Percentiles rank a stretch among this genome's conserved stretches.
These are phyloP conservation scores for Macrophomina pseudophaseolina DNA, from an alignment of 2,329 filamentous ascomycete genomes.

Conservation along the genomic window DNA sequence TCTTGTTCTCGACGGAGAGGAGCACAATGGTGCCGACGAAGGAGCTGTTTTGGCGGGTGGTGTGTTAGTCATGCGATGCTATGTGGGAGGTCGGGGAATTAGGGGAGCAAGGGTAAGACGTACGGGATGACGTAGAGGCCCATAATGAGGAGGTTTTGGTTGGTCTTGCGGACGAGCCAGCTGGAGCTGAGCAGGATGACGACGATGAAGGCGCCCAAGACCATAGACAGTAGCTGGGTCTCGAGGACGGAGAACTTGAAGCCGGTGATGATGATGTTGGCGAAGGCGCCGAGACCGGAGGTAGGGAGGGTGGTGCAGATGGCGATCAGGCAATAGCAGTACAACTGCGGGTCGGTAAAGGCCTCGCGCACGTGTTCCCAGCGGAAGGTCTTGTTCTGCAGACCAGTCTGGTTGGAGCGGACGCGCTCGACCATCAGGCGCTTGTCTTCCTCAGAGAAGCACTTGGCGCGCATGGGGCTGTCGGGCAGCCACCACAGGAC, in stretches of 20 bases:
- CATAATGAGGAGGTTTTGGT: conserved; percentile 74
- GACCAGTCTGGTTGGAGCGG: conserved; percentile 49
- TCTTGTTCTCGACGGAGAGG: conserved; percentile 68
- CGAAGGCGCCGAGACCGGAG: conserved; percentile 73
- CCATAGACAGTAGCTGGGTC: conserved; percentile 77
- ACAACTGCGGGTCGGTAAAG: conserved; percentile 51
- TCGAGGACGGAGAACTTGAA: conserved; percentile 69
- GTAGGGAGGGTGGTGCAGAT: conserved; percentile 76
- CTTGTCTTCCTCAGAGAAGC: conserved; percentile 62
- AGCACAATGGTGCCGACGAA: conserved; percentile 74
- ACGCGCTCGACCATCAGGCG: conserved; percentile 63
- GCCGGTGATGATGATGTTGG: conserved; percentile 73
- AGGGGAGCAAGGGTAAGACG: conserved; percentile 36
- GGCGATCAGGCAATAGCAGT: conserved; percentile 68
- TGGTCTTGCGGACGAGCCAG: conserved; percentile 70
- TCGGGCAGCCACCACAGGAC: conserved; percentile 67
- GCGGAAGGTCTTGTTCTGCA: conserved; percentile 54
- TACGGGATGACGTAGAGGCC: conserved; percentile 66
- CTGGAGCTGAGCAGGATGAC: conserved; percentile 69
- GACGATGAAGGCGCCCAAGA: conserved; percentile 75
- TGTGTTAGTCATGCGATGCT: not conserved
- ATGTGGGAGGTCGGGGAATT: not conserved
- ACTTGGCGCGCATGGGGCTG: conserved; percentile 65
- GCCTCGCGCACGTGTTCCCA: conserved; percentile 62
- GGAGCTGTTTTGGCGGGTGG: conserved; percentile 43